These are phyloP conservation scores for Mycosphaerelloides madeirae DNA, from an alignment of 2,329 filamentous ascomycete genomes.

Conservation along the genomic window DNA sequence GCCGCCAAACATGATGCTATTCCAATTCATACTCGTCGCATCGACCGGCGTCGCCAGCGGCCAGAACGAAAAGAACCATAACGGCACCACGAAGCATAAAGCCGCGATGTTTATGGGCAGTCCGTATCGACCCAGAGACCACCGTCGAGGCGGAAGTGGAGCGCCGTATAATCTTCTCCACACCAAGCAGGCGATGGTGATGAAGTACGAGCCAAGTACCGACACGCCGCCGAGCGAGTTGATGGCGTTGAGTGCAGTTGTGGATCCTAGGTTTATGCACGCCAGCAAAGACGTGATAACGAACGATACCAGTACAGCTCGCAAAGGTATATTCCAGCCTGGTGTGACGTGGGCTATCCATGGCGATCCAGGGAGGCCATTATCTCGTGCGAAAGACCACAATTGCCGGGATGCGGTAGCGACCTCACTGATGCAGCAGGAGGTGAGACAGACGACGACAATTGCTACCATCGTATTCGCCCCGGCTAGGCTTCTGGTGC, in stretches of 20 bases:
- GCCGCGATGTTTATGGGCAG: constrained; percentile 36
- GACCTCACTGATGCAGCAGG: constrained; percentile 32
- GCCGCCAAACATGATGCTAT: constrained; percentile 15
- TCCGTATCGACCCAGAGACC: constrained; percentile 37
- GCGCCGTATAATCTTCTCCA: constrained; percentile 33
- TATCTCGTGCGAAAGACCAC: constrained; percentile 20
- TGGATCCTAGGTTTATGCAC: constrained; percentile 33
- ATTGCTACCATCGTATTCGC: constrained; percentile 29
- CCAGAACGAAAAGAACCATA: constrained; percentile 17
- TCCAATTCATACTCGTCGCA: constrained; percentile 14
- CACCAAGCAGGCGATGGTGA: constrained; percentile 34
- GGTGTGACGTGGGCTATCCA: constrained; percentile 13
- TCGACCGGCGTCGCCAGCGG: constrained; percentile 10
- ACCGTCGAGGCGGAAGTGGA: constrained; percentile 34
- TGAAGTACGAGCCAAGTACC: constrained; percentile 38
- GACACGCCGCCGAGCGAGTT: constrained; percentile 37
- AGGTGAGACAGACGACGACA: constrained; percentile 31
- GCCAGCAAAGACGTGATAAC: constrained; percentile 10
- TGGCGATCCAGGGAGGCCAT: constrained; percentile 3
- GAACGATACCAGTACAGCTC: constrained; percentile 7
- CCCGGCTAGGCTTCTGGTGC: constrained; percentile 30
- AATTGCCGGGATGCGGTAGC: constrained; percentile 38
- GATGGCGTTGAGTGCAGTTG: constrained; percentile 41
- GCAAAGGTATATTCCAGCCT: constrained; percentile 12
- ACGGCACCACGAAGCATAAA: constrained; percentile 10